Percentiles rank a stretch among this genome's conserved stretches.
Conservation (phyloP, 2,329 filamentous ascomycete genomes). For the Huntiella omanensis region DNA sequence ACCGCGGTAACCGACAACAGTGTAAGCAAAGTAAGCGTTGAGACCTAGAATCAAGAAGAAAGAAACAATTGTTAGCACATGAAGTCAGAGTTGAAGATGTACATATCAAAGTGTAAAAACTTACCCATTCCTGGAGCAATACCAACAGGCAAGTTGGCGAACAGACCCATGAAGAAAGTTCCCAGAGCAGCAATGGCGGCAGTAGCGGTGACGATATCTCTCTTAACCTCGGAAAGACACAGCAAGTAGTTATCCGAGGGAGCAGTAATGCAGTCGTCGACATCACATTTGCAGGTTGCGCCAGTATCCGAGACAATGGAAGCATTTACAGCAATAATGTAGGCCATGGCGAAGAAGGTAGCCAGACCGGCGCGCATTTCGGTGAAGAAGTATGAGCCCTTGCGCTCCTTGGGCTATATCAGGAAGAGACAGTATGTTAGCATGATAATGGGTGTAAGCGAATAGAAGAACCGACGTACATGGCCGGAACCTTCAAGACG, state of each 20-base stretch:
- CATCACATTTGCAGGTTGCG: constrained; percentile 54
- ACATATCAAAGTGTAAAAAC: constrained; percentile 3
- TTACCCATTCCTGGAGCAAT: constrained; percentile 24
- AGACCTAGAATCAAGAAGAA: constrained; percentile 25
- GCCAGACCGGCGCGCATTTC: constrained; percentile 69
- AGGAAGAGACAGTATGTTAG: background rate
- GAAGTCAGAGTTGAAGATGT: background rate
- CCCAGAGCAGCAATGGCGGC: constrained; percentile 64
- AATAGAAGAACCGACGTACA: constrained; percentile 31
- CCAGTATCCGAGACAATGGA: constrained; percentile 42
- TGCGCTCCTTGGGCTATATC: constrained; percentile 44
- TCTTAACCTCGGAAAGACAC: constrained; percentile 46
- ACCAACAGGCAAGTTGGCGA: constrained; percentile 48
- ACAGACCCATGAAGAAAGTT: constrained; percentile 67
- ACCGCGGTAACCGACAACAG: constrained; percentile 55
- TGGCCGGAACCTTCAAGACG: constrained; percentile 66
- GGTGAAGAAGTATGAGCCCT: constrained; percentile 61
- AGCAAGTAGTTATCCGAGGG: constrained; percentile 32
- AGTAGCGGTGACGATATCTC: constrained; percentile 69
- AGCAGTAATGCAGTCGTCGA: constrained; percentile 8
- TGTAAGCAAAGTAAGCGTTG: constrained; percentile 75
- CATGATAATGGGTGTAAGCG: background rate
- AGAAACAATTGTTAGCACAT: constrained; percentile 6
- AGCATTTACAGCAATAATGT: constrained; percentile 35
- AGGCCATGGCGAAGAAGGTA: constrained; percentile 51